Evolutionary conservation across 208 protist genomes (phyloP), one percentile per base, ranked within the genome.

Genomic region (Acanthamoeba quina): DNA sequence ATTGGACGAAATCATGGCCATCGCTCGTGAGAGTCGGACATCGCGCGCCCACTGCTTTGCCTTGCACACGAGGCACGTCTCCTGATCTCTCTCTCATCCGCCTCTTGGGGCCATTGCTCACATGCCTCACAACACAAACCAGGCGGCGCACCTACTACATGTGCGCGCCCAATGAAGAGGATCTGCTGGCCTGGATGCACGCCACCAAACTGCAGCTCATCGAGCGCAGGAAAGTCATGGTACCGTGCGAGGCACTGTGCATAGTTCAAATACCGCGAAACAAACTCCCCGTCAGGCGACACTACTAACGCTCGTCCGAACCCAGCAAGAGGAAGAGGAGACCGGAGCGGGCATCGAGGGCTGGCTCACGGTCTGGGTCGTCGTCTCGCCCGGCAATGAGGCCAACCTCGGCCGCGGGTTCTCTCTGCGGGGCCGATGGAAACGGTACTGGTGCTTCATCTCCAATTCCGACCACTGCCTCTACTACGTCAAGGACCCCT

Each of bases 401-500:
- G 60, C 60, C 60, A 66, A 66, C 60, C 60, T 66, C 24, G 60
- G 60, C 24, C 60, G 60, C 60, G 60, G 60, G 17, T 66, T 66
- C 60, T 66, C 60, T 24, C 60, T 66, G 24, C 60, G 60, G 24
- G 60, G 60, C 19, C 60, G 60, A 29, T 66, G 60, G 60, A 66
- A 66, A 29, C 60, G 60, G 17, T 66, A 66, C 60, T 66, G 60
- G 60, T 66, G 60, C 60, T 66, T 66, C 60, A 66, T 66, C 60
- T 66, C 60, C 60, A 66, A 66, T 21, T 66, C 60, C 24, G 60
- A 66, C 24, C 60, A 66, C 60, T 66, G 60, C 60, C 60, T 66
- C 60, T 66, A 66, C 60, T 66, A 66, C 60, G 60, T 29, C 60
- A 66, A 66, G 60, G 60, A 66, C 60, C 60, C 60, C 5, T 66